Conservation (phyloP, 768 basidiomycete genomes). For the Tulasnella calospora region DNA sequence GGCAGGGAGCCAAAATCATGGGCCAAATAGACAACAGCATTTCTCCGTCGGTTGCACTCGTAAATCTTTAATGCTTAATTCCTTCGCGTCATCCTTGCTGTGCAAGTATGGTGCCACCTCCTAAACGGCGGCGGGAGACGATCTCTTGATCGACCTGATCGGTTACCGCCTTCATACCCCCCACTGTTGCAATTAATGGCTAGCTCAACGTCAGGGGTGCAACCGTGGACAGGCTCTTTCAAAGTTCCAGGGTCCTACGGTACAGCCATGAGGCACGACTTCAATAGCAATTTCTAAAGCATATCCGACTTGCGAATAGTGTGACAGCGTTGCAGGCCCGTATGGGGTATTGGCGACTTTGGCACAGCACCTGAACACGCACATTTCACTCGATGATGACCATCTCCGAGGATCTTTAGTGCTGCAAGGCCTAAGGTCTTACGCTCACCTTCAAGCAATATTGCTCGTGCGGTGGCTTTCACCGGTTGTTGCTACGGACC, state of each 20-base stretch:
- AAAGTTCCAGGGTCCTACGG: not conserved
- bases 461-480: not conserved
- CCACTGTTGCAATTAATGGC: not conserved
- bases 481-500: not conserved
- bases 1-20: not conserved
- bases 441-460: not conserved
- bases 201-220: not conserved
- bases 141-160: not conserved
- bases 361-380: not conserved
- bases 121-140: not conserved
- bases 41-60: not conserved
- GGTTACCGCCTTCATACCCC: not conserved
- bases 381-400: not conserved
- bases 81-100: not conserved
- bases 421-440: not conserved
- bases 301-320: too few species aligned
- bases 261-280: not conserved
- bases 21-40: not conserved
- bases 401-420: not conserved
- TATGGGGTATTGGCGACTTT: not conserved
- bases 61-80: not conserved
- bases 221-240: too few species aligned
- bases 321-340: not conserved
- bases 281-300: too few species aligned
- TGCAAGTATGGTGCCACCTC: not conserved